These are phyloP conservation scores for Cyclotella atomus DNA, from an alignment of 108 stramenopile genomes.

Conservation along the genomic window DNA sequence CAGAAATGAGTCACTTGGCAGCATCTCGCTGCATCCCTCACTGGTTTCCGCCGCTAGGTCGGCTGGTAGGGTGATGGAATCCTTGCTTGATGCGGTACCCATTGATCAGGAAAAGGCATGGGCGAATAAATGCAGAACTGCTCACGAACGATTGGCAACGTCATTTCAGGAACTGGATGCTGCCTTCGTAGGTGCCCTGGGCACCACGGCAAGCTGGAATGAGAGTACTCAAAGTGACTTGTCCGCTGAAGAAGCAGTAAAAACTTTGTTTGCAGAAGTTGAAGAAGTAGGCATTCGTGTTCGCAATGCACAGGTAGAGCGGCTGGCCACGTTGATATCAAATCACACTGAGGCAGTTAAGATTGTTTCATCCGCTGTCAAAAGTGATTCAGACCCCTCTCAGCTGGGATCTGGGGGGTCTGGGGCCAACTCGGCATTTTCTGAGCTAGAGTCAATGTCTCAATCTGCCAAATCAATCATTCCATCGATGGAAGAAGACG, in stretches of 20 bases:
- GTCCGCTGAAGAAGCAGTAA: conserved; percentile 64
- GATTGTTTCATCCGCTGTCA: conserved; percentile 67
- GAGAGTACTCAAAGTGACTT: conserved; percentile 69
- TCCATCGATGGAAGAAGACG: conserved; percentile 73
- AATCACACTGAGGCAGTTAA: conserved; percentile 71
- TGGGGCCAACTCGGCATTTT: conserved; percentile 71
- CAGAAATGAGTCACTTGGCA: conserved; percentile 50
- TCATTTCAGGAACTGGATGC: conserved; percentile 67
- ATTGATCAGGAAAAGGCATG: conserved; percentile 79
- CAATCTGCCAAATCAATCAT: conserved; percentile 66
- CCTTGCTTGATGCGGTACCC: conserved; percentile 85
- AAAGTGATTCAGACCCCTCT: conserved; percentile 17
- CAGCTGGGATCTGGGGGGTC: not conserved
- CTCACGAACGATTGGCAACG: conserved; percentile 65
- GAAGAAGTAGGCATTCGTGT: conserved; percentile 58
- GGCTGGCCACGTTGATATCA: conserved; percentile 60
- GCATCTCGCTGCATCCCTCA: conserved; percentile 66
- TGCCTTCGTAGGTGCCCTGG: conserved; percentile 60
- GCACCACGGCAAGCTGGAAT: conserved; percentile 61
- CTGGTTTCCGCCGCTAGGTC: conserved; percentile 73
- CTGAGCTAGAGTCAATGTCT: conserved; percentile 68
- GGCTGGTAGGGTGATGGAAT: conserved; percentile 81
- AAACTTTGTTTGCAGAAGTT: conserved; percentile 59
- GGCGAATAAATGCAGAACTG: conserved; percentile 74
- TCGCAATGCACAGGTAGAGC: conserved; percentile 63